Percentiles rank a stretch among this genome's conserved stretches.
Evolutionary conservation across 768 basidiomycete genomes (phyloP).

Genomic region (Hypholoma sublateritium): DNA sequence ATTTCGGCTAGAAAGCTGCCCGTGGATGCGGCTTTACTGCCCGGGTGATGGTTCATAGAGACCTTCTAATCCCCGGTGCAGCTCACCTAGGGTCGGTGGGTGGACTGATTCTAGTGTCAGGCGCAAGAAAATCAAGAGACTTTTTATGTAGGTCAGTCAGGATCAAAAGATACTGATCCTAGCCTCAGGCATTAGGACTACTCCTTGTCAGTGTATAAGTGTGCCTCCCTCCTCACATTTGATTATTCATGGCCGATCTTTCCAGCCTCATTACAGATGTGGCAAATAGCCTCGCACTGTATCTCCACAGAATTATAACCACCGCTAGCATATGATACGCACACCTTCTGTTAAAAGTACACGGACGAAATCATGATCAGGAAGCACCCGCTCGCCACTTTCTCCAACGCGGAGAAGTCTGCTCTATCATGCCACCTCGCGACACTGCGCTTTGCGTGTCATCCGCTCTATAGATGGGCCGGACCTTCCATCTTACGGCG

Average conservation of each 20-base stretch:
- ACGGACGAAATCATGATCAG: not conserved
- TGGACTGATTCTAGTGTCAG: not conserved
- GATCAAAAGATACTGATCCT: not conserved
- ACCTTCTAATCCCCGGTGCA: too few relatives aligned
- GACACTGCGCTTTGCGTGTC: not conserved
- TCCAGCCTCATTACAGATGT: not conserved
- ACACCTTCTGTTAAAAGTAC: not conserved
- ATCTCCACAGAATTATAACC: not conserved
- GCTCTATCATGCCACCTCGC: not conserved
- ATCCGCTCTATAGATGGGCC: not conserved
- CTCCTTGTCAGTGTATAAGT: not conserved
- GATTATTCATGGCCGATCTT: not conserved
- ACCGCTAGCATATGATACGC: not conserved
- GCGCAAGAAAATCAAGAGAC: not conserved
- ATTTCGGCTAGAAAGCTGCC: not conserved
- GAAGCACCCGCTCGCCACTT: not conserved
- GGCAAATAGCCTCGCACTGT: not conserved
- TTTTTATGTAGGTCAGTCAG: not conserved
- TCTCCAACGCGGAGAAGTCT: not conserved
- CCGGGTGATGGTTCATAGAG: not conserved
- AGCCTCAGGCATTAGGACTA: too few relatives aligned
- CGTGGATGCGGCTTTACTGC: not conserved
- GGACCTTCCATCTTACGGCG: not conserved
- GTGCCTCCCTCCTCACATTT: not conserved
- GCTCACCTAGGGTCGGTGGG: not conserved